Percentiles rank a stretch among this genome's conserved stretches.
Evolutionary conservation across 2,329 filamentous ascomycete genomes (phyloP).

Genomic region (Pseudopyrenochaeta lycopersici): DNA sequence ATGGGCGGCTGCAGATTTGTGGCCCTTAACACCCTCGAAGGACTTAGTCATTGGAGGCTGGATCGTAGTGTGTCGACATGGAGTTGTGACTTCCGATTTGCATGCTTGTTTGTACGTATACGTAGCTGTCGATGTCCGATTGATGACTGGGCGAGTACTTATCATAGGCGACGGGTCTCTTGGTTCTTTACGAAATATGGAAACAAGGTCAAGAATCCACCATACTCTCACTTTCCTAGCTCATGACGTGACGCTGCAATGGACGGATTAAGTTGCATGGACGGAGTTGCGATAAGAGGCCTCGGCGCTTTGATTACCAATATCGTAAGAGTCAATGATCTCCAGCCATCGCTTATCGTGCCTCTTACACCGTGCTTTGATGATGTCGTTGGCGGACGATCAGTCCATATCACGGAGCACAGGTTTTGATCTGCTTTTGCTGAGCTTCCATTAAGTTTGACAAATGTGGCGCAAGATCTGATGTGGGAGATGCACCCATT

Average conservation of each 20-base stretch:
- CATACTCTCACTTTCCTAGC: background rate
- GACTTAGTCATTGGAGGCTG: too few species aligned
- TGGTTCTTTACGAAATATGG: too few species aligned
- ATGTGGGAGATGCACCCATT: too few species aligned
- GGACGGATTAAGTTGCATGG: background rate
- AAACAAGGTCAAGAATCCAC: too few species aligned
- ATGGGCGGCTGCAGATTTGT: too few species aligned
- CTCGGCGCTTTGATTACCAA: background rate
- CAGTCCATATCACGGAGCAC: background rate
- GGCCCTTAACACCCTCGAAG: too few species aligned
- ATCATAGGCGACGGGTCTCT: too few species aligned
- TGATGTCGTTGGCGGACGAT: slow-evolving; percentile 1
- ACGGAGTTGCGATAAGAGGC: background rate
- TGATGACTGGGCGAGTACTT: too few species aligned
- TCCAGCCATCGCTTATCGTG: slow-evolving; percentile 1
- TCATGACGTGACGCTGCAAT: background rate
- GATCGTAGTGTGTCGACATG: too few species aligned
- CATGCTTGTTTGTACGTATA: too few species aligned
- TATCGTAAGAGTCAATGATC: background rate
- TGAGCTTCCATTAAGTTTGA: background rate
- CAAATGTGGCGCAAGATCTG: background rate
- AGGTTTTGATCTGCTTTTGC: background rate
- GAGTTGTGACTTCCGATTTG: too few species aligned
- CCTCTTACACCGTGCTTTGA: background rate
- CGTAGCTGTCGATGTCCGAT: too few species aligned